Conservation (phyloP, 225 moss, liverwort and hornwort genomes). For the Pleurozium schreberi region DNA sequence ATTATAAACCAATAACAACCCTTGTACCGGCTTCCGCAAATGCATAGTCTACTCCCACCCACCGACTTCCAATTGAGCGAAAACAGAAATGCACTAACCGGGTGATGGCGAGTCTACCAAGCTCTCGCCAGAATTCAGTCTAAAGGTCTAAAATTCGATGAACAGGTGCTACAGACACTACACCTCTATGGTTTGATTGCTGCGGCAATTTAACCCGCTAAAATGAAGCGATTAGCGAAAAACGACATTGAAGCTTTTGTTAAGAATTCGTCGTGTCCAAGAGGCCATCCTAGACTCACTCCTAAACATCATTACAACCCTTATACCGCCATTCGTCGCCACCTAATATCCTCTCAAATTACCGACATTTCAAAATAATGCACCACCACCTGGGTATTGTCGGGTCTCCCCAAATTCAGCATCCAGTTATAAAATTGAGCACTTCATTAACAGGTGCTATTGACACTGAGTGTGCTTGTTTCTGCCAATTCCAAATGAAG, state of each 20-base stretch:
- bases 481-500: neutral
- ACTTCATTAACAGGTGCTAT: neutral
- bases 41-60: neutral
- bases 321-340: neutral
- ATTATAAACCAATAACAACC: neutral
- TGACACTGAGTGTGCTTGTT: neutral
- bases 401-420: neutral
- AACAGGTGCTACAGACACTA: neutral
- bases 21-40: neutral
- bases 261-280: conserved; percentile 42
- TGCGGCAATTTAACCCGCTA: neutral
- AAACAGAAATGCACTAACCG: neutral
- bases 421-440: neutral
- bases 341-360: neutral
- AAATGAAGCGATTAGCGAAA: neutral
- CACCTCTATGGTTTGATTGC: neutral
- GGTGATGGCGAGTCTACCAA: neutral
- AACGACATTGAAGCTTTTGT: conserved; percentile 41
- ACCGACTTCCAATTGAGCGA: neutral
- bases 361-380: neutral
- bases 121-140: neutral
- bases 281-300: neutral
- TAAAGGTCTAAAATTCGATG: neutral
- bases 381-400: neutral
- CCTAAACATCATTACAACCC: neutral